Evolutionary conservation across 345 rosid genomes (phyloP), one percentile per base, ranked within the genome.

Genomic region (Physaria fendleri): DNA sequence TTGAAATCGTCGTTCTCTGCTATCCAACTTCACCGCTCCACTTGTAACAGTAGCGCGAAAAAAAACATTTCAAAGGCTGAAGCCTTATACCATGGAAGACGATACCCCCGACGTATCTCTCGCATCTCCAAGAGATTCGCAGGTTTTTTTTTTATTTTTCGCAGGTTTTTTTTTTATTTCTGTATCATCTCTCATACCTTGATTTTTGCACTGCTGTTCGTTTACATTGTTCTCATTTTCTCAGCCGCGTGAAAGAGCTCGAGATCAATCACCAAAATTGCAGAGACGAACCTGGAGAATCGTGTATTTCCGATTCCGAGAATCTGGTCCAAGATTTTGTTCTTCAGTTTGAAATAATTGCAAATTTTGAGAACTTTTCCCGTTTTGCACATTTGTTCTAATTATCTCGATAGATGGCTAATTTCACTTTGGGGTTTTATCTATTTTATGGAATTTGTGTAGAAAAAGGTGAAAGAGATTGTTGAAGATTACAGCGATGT

Each of bases 391-490:
- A 32, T 32, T 1, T 14, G 17, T 6, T 49, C n/a, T n/a, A n/a
- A n/a, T n/a, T n/a, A n/a, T n/a, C n/a, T n/a, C 42, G 49, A 20
- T 30, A n/a, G 4, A 16, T 11, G 23, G 42, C 23, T 22, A 8
- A 30, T 52, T 23, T 50, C 18, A n/a, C 8, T 29, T 44, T 44
- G 25, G n/a, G n/a, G 13, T 14, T 28, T 52, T 15, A n/a, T 23
- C 24, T 16, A 22, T 45, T 18, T 39, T 54, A 11, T 49, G 52
- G 18, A 21, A 8, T 9, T 56, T 59, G 4, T 47, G 41, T 78
- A 90, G 95, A 73, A 73, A 38, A 85, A 77, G 70, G 77, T 87
- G 80, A 64, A 79, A 59, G 79, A 83, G 43, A 74, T 82, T 65
- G 62, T 85, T 55, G 71, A 81, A 0, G 87, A 79, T 35, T 80